Conservation (phyloP, 495 filamentous ascomycete genomes). For the Xanthoparmelia taractica region DNA sequence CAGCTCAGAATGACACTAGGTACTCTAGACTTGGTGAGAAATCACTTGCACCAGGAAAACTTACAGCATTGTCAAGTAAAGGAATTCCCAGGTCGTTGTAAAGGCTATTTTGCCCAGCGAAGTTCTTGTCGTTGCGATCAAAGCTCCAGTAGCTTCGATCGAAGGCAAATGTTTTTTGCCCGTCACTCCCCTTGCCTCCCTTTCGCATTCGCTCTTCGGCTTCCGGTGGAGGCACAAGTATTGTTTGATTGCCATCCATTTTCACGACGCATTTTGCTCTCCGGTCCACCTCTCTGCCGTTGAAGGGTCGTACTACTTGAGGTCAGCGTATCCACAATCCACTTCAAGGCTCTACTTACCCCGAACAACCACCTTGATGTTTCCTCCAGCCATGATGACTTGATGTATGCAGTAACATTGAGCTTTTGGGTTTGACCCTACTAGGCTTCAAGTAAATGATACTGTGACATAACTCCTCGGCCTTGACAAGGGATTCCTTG, state of each 20-base stretch:
- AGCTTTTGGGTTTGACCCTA: constrained; percentile 3
- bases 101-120: constrained; percentile 83
- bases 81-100: constrained; percentile 83
- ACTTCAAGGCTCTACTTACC: not conserved
- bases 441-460: not conserved
- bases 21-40: not conserved
- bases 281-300: constrained; percentile 65
- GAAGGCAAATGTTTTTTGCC: constrained; percentile 86
- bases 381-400: constrained; percentile 46
- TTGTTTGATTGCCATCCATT: constrained; percentile 87
- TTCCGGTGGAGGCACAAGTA: constrained; percentile 70
- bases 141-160: constrained; percentile 99
- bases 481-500: not conserved
- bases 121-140: constrained; percentile 68
- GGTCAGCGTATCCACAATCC: constrained; percentile 75
- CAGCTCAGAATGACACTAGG: not conserved
- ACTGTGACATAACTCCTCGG: not conserved
- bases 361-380: constrained; percentile 99
- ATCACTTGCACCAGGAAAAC: not conserved
- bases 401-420: constrained; percentile 10
- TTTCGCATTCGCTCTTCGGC: constrained; percentile 52
- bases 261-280: constrained; percentile 95
- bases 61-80: constrained; percentile 80
- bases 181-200: constrained; percentile 56
- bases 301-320: constrained; percentile 59